Evolutionary conservation across 2,329 filamentous ascomycete species (phyloP).

Genomic region (Arthrobotrys conoides): DNA sequence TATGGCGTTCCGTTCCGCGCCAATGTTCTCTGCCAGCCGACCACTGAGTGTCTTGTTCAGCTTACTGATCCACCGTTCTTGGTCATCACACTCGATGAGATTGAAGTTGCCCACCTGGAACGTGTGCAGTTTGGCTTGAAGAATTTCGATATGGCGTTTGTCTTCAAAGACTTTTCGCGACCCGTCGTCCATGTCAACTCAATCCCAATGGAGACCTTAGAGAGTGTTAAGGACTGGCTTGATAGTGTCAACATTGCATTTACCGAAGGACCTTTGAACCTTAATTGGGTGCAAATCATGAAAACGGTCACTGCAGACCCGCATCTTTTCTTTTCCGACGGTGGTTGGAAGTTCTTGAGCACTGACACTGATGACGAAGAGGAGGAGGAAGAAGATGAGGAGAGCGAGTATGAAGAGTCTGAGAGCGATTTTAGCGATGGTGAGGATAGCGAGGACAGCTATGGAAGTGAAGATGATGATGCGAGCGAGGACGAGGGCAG

Average conservation of each 20-base stretch:
- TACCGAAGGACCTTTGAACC: constrained; percentile 92
- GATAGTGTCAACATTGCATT: constrained; percentile 96
- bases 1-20: constrained; percentile 95
- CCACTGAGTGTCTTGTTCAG: constrained; percentile 96
- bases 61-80: constrained; percentile 97
- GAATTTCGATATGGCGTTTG: constrained; percentile 98
- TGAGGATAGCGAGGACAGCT: constrained; percentile 82
- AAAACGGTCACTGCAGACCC: constrained; percentile 96
- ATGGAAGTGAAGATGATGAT: constrained; percentile 92
- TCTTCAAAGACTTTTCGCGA: constrained; percentile 97
- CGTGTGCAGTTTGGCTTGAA: constrained; percentile 96
- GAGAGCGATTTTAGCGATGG: constrained; percentile 84
- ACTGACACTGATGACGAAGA: constrained; percentile 89
- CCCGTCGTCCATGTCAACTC: constrained; percentile 95
- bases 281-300: constrained; percentile 99
- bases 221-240: constrained; percentile 97
- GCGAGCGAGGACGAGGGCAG: constrained; percentile 79
- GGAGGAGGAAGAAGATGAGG: constrained; percentile 82
- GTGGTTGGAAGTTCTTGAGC: constrained; percentile 93
- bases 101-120: constrained; percentile 95
- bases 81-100: constrained; percentile 93
- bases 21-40: constrained; percentile 95
- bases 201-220: constrained; percentile 93
- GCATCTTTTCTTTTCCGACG: constrained; percentile 93
- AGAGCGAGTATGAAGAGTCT: constrained; percentile 90